Evolutionary conservation across 306 rosid genomes (phyloP).

Genomic region (Glycine soja): DNA sequence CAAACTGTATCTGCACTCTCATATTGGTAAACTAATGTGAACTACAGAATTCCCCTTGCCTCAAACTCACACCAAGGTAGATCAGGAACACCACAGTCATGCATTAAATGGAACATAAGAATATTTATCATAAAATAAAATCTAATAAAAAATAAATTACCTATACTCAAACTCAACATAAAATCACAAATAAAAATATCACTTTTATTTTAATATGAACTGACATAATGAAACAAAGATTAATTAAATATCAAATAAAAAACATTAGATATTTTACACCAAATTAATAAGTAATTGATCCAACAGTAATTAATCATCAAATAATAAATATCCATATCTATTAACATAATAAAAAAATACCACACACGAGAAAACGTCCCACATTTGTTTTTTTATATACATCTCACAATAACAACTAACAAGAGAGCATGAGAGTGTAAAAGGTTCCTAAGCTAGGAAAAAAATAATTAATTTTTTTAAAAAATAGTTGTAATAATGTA

Average conservation of each 20-base stretch:
- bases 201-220: no score
- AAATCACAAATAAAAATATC: no score
- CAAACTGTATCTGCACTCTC: slow-evolving; percentile 15
- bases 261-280: no score
- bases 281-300: no score
- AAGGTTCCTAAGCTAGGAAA: slow-evolving; percentile 37
- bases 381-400: neutral
- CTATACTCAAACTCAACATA: no score
- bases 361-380: neutral
- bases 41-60: slow-evolving; percentile 8
- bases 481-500: slow-evolving; percentile 5
- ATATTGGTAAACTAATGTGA: slow-evolving; percentile 9
- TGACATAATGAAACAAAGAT: no score
- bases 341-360: no score
- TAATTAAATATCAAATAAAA: no score
- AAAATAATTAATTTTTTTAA: neutral
- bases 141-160: no score
- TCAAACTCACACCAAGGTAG: neutral
- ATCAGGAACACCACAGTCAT: neutral
- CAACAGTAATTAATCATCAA: no score
- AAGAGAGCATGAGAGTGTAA: slow-evolving; percentile 43
- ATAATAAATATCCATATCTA: no score
- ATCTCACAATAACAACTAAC: neutral
- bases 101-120: slow-evolving; percentile 13
- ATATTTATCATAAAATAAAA: no score